A percentile compares a stretch with the other conserved stretches of the same genome.
Conservation (phyloP, 139 green algal genomes). For the Chlorella sp. region DNA sequence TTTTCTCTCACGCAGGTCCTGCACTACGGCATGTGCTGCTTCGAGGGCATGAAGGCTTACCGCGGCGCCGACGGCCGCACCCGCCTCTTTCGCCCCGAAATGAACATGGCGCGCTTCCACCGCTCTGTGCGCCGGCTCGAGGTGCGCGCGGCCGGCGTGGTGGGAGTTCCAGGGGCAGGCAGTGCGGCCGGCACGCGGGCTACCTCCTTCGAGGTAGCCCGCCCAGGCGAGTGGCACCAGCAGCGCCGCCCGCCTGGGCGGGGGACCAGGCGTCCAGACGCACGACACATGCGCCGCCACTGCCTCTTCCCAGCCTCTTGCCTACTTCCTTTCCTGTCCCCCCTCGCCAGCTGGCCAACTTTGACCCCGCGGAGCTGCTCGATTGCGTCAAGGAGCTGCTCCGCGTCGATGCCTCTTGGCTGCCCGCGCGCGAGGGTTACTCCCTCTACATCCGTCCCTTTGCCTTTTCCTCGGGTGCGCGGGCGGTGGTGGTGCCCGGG, state of each 20-base stretch:
- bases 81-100: conserved; percentile 76
- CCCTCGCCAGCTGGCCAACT: conserved; percentile 32
- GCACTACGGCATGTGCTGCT: conserved; percentile 73
- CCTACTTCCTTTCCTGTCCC: no score
- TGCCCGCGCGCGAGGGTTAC: conserved; percentile 71
- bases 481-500: no score
- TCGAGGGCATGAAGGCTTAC: conserved; percentile 84
- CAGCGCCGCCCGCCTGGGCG: no score
- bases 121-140: conserved; percentile 58
- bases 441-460: conserved; percentile 83
- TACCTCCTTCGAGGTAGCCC: no score
- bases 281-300: no score
- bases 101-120: conserved; percentile 80
- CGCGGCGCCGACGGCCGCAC: conserved; percentile 43
- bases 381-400: conserved; percentile 79
- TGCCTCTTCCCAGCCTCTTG: no score
- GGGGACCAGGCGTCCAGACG: no score
- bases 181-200: no score
- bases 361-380: conserved; percentile 68
- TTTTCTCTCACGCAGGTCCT: conserved; percentile 43
- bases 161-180: no score
- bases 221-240: no score
- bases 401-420: conserved; percentile 66
- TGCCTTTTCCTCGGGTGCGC: conserved; percentile 49
- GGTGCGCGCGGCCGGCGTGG: no score